phyloP scores from a whole-genome alignment of 225 moss, liverwort and hornwort genomes.

The Marchantia paleacea region DNA sequence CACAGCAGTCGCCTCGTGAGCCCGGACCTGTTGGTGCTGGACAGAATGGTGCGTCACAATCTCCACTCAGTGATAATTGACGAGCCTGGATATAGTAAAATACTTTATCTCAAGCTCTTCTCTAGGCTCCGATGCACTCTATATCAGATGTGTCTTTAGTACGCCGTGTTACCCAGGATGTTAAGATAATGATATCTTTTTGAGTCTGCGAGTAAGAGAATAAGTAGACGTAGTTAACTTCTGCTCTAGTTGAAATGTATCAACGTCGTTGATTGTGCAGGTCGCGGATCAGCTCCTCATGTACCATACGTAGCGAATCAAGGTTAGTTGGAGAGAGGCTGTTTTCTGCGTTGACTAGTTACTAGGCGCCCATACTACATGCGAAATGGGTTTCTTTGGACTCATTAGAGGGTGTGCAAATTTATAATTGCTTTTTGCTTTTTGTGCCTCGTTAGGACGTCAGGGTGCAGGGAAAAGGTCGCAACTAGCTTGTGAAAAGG shows the following conservation, averaged over 20 bases:
- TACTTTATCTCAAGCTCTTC: not conserved
- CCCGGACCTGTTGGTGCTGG: slow-evolving; percentile 19
- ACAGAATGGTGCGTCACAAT: slow-evolving; percentile 15
- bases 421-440: too few relatives aligned
- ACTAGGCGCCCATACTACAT: not conserved
- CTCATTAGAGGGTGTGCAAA: not conserved
- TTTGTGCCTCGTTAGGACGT: too few relatives aligned
- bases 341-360: not conserved
- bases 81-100: too few relatives aligned
- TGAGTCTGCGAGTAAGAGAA: not conserved
- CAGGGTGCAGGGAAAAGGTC: too few relatives aligned
- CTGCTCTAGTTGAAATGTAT: not conserved
- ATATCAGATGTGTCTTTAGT: not conserved
- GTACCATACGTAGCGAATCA: slow-evolving; percentile 35
- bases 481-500: too few relatives aligned
- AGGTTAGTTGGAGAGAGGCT: slow-evolving; percentile 24
- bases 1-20: slow-evolving; percentile 23
- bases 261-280: slow-evolving; percentile 22
- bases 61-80: slow-evolving; percentile 10
- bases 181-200: not conserved
- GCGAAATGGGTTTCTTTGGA: not conserved
- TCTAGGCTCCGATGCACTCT: too few relatives aligned
- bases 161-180: too few relatives aligned
- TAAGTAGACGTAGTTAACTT: not conserved
- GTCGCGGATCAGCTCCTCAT: slow-evolving; percentile 20